These are phyloP conservation scores for Amanita pallidorosea DNA, from an alignment of 768 basidiomycete genomes.

Conservation along the genomic window DNA sequence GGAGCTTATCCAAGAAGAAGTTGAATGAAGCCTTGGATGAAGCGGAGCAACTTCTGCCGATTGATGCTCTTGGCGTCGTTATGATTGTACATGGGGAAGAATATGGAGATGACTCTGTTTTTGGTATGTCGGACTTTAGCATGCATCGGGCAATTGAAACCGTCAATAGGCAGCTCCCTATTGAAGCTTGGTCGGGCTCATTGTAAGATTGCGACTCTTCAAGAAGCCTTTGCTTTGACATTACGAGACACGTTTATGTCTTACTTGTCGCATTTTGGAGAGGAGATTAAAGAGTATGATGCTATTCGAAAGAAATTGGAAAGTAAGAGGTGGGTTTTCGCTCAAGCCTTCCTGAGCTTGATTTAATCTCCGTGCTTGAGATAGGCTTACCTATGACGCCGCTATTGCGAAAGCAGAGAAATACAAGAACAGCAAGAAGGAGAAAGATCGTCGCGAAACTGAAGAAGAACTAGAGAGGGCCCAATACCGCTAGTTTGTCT, in stretches of 20 bases:
- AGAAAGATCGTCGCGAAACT: conserved; percentile 67
- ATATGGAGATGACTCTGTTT: conserved; percentile 65
- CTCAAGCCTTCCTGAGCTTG: neutral
- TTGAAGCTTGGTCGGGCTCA: conserved; percentile 73
- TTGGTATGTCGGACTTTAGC: conserved; percentile 30
- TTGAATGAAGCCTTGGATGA: conserved; percentile 51
- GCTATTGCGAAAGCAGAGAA: conserved; percentile 62
- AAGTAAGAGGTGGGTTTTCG: conserved; percentile 51
- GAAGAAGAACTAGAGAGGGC: conserved; percentile 74
- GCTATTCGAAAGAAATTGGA: conserved; percentile 77
- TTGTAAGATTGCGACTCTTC: conserved; percentile 75
- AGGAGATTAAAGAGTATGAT: conserved; percentile 80
- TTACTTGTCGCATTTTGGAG: conserved; percentile 53
- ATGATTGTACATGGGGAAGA: conserved; percentile 84
- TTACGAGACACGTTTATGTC: conserved; percentile 66
- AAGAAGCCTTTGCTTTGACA: conserved; percentile 68
- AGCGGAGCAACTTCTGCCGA: conserved; percentile 59
- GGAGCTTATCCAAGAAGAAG: conserved; percentile 67
- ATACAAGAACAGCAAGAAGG: conserved; percentile 48
- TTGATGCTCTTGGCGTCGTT: conserved; percentile 74
- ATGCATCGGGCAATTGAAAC: neutral
- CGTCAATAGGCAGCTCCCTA: conserved; percentile 51
- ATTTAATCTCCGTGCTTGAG: neutral
- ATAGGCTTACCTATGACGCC: conserved; percentile 69
- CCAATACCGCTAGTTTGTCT: conserved; percentile 58